Evolutionary conservation across 257 asterid species (phyloP).

Genomic region (Rubia yunnanensis): DNA sequence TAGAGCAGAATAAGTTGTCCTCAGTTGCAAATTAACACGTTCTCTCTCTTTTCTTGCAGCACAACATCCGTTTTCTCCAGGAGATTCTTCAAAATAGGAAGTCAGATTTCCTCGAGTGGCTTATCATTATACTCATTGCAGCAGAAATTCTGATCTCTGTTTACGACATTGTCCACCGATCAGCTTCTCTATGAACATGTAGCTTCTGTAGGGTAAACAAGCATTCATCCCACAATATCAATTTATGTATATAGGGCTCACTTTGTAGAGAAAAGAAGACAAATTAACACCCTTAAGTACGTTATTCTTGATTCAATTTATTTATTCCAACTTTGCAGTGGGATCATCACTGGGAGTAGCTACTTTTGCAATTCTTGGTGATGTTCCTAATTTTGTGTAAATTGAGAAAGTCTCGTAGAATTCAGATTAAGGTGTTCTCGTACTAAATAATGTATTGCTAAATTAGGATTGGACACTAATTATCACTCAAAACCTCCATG

Average conservation of each 20-base stretch:
- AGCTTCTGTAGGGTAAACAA: background rate
- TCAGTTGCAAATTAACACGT: background rate
- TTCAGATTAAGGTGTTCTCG: no score
- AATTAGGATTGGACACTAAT: no score
- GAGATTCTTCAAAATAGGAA: conserved; percentile 95
- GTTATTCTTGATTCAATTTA: background rate
- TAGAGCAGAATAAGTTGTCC: background rate
- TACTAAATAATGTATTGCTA: no score
- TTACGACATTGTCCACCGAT: conserved; percentile 65
- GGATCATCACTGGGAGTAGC: background rate
- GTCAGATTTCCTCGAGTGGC: conserved; percentile 93
- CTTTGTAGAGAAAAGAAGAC: background rate
- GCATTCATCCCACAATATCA: background rate
- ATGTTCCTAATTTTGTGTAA: no score
- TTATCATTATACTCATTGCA: conserved; percentile 77
- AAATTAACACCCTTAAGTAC: background rate
- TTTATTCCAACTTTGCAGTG: background rate
- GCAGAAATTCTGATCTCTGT: conserved; percentile 88
- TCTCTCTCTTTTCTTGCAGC: conserved; percentile 41
- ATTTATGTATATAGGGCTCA: conserved; percentile 1
- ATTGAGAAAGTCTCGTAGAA: no score
- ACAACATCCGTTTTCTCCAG: conserved; percentile 84
- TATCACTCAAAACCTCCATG: no score
- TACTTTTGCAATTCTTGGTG: no score
- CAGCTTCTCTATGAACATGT: conserved; percentile 28